phyloP scores from a whole-genome alignment of 306 rosid species.

The Begonia fuchsioides region DNA sequence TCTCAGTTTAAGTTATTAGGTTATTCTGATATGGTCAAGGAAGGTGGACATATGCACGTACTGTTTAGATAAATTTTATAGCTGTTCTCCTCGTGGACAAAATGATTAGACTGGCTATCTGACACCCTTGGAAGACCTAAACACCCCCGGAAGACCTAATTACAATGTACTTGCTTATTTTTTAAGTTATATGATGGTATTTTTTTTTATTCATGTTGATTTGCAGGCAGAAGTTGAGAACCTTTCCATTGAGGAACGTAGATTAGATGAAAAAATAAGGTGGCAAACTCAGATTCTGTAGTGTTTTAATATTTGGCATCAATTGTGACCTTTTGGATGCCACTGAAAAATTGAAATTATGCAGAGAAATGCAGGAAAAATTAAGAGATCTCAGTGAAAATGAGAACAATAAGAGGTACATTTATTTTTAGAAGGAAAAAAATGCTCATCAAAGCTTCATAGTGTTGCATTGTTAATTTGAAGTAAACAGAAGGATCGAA shows the following conservation, averaged over 20 bases:
- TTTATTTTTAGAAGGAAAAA: constrained; percentile 4
- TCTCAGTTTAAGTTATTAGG: too few relatives aligned
- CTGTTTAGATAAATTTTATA: too few relatives aligned
- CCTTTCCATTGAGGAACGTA: constrained; percentile 53
- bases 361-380: constrained; percentile 92
- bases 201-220: constrained; percentile 11
- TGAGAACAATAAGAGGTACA: constrained; percentile 75
- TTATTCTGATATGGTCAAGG: too few relatives aligned
- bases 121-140: too few relatives aligned
- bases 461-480: too few relatives aligned
- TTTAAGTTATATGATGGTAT: constrained; percentile 2
- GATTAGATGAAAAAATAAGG: constrained; percentile 82
- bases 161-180: not conserved
- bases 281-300: constrained; percentile 15
- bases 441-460: too few relatives aligned
- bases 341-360: constrained; percentile 19
- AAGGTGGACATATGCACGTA: too few relatives aligned
- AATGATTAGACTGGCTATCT: too few relatives aligned
- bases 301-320: constrained; percentile 10
- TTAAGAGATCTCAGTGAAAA: constrained; percentile 76
- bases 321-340: constrained; percentile 6
- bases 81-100: too few relatives aligned
- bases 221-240: constrained; percentile 82
- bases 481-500: too few relatives aligned
- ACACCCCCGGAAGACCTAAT: too few relatives aligned